These are phyloP conservation scores for Aspergillus panamensis DNA, from an alignment of 495 filamentous ascomycete species.

Conservation along the genomic window DNA sequence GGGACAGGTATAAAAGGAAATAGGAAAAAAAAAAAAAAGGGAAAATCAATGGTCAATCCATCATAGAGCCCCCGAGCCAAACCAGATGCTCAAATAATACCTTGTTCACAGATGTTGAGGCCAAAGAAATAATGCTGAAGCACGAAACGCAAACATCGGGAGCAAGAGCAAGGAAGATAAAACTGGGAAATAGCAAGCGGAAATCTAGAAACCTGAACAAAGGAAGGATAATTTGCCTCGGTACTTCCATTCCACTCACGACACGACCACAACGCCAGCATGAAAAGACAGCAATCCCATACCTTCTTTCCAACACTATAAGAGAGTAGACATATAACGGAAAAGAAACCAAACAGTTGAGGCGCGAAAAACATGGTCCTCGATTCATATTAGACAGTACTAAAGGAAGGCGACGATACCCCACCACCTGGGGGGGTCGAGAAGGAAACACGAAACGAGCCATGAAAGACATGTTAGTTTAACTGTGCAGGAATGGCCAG, in stretches of 20 bases:
- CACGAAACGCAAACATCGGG: slow-evolving; percentile 1
- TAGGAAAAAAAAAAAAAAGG: slow-evolving; percentile 9
- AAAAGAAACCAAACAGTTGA: slow-evolving; percentile 11
- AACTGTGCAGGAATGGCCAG: background rate
- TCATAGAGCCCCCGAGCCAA: background rate
- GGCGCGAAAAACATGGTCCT: background rate
- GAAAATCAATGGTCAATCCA: slow-evolving; percentile 9
- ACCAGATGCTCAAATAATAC: slow-evolving; percentile 12
- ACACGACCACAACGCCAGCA: slow-evolving; percentile 25
- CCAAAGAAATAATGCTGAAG: slow-evolving; percentile 3
- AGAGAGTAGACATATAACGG: background rate
- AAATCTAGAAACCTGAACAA: slow-evolving; percentile 19
- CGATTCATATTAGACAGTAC: slow-evolving; percentile 7
- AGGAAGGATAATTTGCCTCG: slow-evolving; percentile 9
- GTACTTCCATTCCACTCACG: slow-evolving; percentile 9
- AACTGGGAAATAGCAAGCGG: slow-evolving; percentile 3
- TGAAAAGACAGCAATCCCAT: slow-evolving; percentile 5
- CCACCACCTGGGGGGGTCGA: slow-evolving; percentile 10
- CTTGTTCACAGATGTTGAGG: slow-evolving; percentile 1
- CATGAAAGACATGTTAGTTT: slow-evolving; percentile 9
- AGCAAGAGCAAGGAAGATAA: slow-evolving; percentile 5
- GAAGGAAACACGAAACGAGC: slow-evolving; percentile 7
- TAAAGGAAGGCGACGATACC: background rate
- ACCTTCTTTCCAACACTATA: slow-evolving; percentile 10
- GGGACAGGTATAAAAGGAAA: slow-evolving; percentile 7